A percentile compares a stretch with the other conserved stretches of the same genome.
These are phyloP conservation scores for Phaeosphaeriaceae sp. DNA, from an alignment of 2,329 filamentous ascomycete genomes.

Conservation along the genomic window DNA sequence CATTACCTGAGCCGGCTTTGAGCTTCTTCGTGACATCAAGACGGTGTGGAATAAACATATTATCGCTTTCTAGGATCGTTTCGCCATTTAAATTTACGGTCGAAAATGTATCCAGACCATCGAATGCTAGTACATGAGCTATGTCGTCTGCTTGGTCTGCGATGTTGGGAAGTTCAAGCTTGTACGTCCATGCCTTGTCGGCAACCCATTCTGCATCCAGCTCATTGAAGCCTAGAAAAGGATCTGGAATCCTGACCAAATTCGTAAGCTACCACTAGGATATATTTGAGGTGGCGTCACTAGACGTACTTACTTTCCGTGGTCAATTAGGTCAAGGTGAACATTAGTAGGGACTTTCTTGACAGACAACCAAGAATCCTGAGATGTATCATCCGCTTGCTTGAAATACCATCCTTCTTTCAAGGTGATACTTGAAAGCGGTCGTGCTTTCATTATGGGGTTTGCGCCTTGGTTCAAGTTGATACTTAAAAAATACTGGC, in stretches of 20 bases:
- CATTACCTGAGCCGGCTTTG: conserved; percentile 48
- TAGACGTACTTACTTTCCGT: conserved; percentile 50
- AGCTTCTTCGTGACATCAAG: conserved; percentile 58
- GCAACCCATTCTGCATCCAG: conserved; percentile 58
- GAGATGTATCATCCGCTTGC: conserved; percentile 49
- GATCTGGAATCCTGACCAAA: conserved; percentile 54
- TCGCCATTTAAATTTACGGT: conserved; percentile 63
- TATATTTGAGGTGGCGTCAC: background rate
- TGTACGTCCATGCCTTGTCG: conserved; percentile 57
- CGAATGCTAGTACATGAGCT: conserved; percentile 62
- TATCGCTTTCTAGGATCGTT: conserved; percentile 62
- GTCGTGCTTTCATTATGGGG: conserved; percentile 35
- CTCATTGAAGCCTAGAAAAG: conserved; percentile 59
- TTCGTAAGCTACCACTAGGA: background rate
- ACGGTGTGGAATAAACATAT: conserved; percentile 69
- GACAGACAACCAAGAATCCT: conserved; percentile 53
- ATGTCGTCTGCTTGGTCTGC: conserved; percentile 31
- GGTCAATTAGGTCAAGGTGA: conserved; percentile 55
- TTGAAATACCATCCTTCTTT: conserved; percentile 55
- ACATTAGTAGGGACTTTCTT: conserved; percentile 56
- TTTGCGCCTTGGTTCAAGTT: background rate
- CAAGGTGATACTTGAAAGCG: conserved; percentile 37
- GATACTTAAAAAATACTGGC: conserved; percentile 1
- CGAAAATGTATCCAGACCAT: conserved; percentile 70
- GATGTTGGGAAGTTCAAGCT: conserved; percentile 47